A percentile compares a stretch with the other conserved stretches of the same genome.
These are phyloP conservation scores for Lupinus albus DNA, from an alignment of 306 rosid species.

Conservation along the genomic window DNA sequence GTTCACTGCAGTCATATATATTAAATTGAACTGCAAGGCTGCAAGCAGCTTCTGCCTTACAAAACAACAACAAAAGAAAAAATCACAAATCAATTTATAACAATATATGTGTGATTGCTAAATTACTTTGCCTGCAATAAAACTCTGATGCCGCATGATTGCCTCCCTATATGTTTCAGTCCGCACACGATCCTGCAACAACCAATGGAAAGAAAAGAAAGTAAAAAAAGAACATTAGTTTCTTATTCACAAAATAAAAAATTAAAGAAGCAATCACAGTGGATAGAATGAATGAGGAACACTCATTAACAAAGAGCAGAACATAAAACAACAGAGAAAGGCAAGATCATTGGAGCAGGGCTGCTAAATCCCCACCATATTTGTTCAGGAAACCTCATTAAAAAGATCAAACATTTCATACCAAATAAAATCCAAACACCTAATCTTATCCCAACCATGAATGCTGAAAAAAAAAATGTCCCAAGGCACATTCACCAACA, in stretches of 20 bases:
- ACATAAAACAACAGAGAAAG: slow-evolving; percentile 2
- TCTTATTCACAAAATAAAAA: not conserved
- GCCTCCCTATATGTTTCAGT: slow-evolving; percentile 87
- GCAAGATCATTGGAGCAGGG: not conserved
- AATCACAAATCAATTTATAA: not conserved
- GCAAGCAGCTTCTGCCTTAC: not conserved
- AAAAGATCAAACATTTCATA: not conserved
- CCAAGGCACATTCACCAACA: not conserved
- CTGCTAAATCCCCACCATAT: not conserved
- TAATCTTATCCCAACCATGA: slow-evolving; percentile 8
- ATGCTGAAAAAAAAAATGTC: not conserved
- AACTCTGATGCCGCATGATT: slow-evolving; percentile 80
- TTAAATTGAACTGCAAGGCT: slow-evolving; percentile 10
- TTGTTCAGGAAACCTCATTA: not conserved
- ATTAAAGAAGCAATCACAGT: slow-evolving; percentile 4
- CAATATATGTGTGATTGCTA: slow-evolving; percentile 21
- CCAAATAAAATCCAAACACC: not conserved
- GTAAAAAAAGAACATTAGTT: slow-evolving; percentile 19
- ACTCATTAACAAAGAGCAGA: not conserved
- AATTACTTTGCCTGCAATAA: slow-evolving; percentile 84
- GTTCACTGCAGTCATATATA: not conserved
- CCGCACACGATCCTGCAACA: slow-evolving; percentile 78
- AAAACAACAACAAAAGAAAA: slow-evolving; percentile 16
- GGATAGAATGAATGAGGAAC: slow-evolving; percentile 1
- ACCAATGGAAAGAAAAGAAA: not conserved